phyloP scores from a whole-genome alignment of 768 basidiomycete species.

The Hygrophoropsis aurantiaca region DNA sequence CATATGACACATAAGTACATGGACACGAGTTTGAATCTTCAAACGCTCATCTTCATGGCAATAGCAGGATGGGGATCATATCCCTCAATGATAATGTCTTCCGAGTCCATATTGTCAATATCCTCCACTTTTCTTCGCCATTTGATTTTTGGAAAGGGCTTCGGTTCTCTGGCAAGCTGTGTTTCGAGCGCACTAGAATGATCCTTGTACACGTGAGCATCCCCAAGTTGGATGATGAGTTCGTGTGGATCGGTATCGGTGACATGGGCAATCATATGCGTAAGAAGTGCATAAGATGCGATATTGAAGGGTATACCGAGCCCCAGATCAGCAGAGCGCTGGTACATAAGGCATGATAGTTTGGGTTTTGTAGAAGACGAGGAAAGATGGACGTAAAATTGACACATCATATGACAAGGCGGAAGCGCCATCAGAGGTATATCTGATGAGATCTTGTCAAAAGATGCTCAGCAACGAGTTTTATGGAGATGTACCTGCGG shows the following conservation, averaged over 20 bases:
- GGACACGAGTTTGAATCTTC: conserved; percentile 5
- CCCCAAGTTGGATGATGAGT: conserved; percentile 93
- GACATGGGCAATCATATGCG: conserved; percentile 95
- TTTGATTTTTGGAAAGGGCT: conserved; percentile 76
- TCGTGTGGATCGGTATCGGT: conserved; percentile 86
- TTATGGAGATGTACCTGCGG: conserved; percentile 64
- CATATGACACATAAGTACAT: not conserved
- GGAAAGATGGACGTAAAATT: conserved; percentile 93
- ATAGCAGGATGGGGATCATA: conserved; percentile 84
- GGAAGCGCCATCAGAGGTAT: conserved; percentile 94
- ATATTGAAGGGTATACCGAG: conserved; percentile 99
- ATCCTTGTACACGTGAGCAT: conserved; percentile 94
- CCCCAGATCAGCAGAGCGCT: conserved; percentile 95
- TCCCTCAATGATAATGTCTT: conserved; percentile 85
- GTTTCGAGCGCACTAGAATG: conserved; percentile 84
- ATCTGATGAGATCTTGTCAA: conserved; percentile 46
- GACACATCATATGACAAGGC: conserved; percentile 98
- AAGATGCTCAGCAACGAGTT: not conserved
- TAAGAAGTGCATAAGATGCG: conserved; percentile 95
- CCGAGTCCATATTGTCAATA: conserved; percentile 78
- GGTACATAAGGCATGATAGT: conserved; percentile 95
- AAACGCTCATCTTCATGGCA: conserved; percentile 97
- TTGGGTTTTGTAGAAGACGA: conserved; percentile 51
- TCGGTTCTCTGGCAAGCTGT: conserved; percentile 79
- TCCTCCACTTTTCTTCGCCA: conserved; percentile 67